Evolutionary conservation across 768 basidiomycete species (phyloP).

Genomic region (Boletales sp.): DNA sequence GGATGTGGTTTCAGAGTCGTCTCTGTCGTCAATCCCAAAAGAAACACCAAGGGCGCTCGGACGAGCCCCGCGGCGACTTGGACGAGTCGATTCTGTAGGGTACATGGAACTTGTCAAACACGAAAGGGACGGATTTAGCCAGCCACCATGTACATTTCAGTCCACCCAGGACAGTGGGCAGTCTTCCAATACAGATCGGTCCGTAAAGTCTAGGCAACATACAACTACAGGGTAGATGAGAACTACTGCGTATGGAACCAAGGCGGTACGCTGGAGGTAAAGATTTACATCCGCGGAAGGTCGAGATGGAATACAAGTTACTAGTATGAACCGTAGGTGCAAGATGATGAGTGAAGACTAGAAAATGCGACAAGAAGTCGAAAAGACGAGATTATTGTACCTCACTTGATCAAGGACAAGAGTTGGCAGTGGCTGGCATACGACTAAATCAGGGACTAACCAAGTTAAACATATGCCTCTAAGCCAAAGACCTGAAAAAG

Average conservation of each 20-base stretch:
- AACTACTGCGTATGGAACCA: slow-evolving; percentile 5
- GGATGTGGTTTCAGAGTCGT: slow-evolving; percentile 26
- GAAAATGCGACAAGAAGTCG: slow-evolving; percentile 5
- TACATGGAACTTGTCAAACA: too few relatives aligned
- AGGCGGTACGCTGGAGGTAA: slow-evolving; percentile 12
- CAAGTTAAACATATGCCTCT: slow-evolving; percentile 9
- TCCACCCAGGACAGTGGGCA: too few relatives aligned
- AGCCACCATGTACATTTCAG: too few relatives aligned
- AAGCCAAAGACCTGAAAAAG: slow-evolving; percentile 1
- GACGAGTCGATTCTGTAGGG: background rate
- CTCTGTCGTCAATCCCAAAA: slow-evolving; percentile 41
- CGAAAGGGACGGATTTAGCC: too few relatives aligned
- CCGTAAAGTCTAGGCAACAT: slow-evolving; percentile 9
- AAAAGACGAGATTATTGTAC: slow-evolving; percentile 5
- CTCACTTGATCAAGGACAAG: slow-evolving; percentile 12
- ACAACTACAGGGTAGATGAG: slow-evolving; percentile 9
- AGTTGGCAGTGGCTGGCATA: background rate
- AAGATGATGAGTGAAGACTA: slow-evolving; percentile 4
- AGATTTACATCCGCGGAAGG: slow-evolving; percentile 6
- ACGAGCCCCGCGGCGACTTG: slow-evolving; percentile 32
- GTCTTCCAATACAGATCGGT: too few relatives aligned
- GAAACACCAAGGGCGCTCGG: slow-evolving; percentile 55
- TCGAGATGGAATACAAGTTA: slow-evolving; percentile 9
- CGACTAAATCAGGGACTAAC: slow-evolving; percentile 7
- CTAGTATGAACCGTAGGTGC: slow-evolving; percentile 3